Evolutionary conservation across 2,329 filamentous ascomycete species (phyloP), one percentile per base, ranked within the genome.

Genomic region (Botrytis sinoallii): DNA sequence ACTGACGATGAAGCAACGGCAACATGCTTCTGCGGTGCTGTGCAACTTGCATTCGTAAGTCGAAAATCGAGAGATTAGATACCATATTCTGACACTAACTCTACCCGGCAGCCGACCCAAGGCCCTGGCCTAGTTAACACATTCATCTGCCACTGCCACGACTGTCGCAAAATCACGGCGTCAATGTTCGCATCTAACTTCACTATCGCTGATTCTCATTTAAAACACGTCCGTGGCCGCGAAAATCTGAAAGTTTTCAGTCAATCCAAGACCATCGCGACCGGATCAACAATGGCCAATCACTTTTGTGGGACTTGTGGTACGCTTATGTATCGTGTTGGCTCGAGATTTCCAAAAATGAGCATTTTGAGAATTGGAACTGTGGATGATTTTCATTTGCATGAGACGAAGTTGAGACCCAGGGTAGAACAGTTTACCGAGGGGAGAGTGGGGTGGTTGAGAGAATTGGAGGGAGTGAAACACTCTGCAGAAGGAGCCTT

Each of bases 151-250:
- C 84, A 91, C 82, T 91, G 89, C 79, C 79, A 82, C 48, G 88
- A 91, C 81, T 91, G 88, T 81, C 88, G 83, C 77, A 91, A 91
- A 77, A 83, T 91, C 74, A 90, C 88, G 0, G 87, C 88, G 0
- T 89, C 88, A 0, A 89, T 90, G 86, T 90, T 89, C 81, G 86
- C 88, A 3, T 86, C 87, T 71, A 90, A 88, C 81, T 89, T 91
- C 78, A 83, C 84, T 74, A 80, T 89, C 59, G 75, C 78, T 18
- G 83, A 88, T 78, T 77, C 79, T 0, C 74, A 85, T 73, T 76
- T 89, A 0, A 84, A 79, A 65, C 85, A 88, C 76, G 16, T 87
- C 0, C 86, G 88, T 20, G 88, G 89, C 14, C 80, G 82, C 6
- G 85, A 87, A 0, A 85, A 84, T 42, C 83, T 90, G 20, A 86